Conservation (phyloP, 352 stramenopile genomes). For the Phytophthora hybrid region DNA sequence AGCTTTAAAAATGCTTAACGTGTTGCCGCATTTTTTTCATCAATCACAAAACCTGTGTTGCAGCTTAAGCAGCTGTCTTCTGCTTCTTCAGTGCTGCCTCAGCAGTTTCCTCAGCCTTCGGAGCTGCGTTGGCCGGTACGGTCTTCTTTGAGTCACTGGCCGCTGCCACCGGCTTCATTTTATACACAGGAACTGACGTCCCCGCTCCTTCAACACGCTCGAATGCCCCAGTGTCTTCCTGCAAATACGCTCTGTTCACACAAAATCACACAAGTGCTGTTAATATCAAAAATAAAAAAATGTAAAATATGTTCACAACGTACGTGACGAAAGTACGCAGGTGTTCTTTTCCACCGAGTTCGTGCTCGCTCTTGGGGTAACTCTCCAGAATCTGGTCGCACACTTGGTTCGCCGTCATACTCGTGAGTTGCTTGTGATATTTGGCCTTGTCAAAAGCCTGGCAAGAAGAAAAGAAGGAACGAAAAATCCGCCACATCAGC, state of each 20-base stretch:
- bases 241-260: conserved; percentile 44
- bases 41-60: not conserved
- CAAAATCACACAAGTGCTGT: not conserved
- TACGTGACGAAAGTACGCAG: conserved; percentile 74
- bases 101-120: conserved; percentile 29
- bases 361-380: conserved; percentile 76
- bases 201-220: conserved; percentile 32
- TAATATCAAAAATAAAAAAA: not conserved
- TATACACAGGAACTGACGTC: conserved; percentile 37
- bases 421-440: conserved; percentile 58
- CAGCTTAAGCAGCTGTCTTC: conserved; percentile 36
- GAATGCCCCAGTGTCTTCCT: conserved; percentile 47
- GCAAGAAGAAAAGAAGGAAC: conserved; percentile 2
- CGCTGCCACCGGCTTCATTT: conserved; percentile 37
- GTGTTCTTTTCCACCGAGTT: conserved; percentile 80
- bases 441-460: conserved; percentile 86
- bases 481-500: not conserved
- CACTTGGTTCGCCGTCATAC: conserved; percentile 69
- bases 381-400: conserved; percentile 79
- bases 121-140: conserved; percentile 3
- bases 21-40: conserved; percentile 10
- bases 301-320: conserved; percentile 15
- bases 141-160: conserved; percentile 30
- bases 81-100: conserved; percentile 51
- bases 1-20: conserved; percentile 5